These are phyloP conservation scores for Mrakia blollopis DNA, from an alignment of 768 basidiomycete genomes.

Conservation along the genomic window DNA sequence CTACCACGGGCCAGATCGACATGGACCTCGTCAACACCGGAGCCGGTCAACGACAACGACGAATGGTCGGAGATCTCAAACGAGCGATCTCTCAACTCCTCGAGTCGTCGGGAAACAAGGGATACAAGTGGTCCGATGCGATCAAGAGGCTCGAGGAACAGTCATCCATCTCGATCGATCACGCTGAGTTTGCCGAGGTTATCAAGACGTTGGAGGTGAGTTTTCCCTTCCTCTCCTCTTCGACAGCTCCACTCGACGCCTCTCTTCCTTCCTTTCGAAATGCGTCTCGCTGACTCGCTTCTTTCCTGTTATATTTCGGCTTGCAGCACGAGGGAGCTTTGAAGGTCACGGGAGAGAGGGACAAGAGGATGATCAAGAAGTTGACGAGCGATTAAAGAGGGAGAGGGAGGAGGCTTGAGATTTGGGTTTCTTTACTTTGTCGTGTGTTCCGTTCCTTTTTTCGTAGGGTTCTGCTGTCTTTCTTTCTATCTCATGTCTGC, in stretches of 20 bases:
- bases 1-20: conserved; percentile 75
- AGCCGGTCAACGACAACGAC: conserved; percentile 77
- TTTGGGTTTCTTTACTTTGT: no score
- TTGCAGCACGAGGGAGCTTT: conserved; percentile 30
- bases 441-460: no score
- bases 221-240: background rate
- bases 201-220: conserved; percentile 40
- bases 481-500: background rate
- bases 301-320: background rate
- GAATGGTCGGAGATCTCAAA: conserved; percentile 82
- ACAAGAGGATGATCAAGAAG: conserved; percentile 32
- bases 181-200: conserved; percentile 63
- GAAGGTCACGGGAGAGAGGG: conserved; percentile 31
- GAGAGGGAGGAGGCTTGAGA: no score
- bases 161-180: conserved; percentile 73
- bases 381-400: conserved; percentile 11
- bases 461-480: background rate
- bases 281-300: background rate
- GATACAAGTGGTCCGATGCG: conserved; percentile 78
- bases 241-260: background rate
- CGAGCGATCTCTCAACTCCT: conserved; percentile 68
- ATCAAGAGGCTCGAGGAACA: conserved; percentile 72
- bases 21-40: conserved; percentile 55
- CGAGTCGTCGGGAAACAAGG: conserved; percentile 53
- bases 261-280: background rate